Conservation (phyloP, 345 rosid genomes). For the Cochlearia excelsa region DNA sequence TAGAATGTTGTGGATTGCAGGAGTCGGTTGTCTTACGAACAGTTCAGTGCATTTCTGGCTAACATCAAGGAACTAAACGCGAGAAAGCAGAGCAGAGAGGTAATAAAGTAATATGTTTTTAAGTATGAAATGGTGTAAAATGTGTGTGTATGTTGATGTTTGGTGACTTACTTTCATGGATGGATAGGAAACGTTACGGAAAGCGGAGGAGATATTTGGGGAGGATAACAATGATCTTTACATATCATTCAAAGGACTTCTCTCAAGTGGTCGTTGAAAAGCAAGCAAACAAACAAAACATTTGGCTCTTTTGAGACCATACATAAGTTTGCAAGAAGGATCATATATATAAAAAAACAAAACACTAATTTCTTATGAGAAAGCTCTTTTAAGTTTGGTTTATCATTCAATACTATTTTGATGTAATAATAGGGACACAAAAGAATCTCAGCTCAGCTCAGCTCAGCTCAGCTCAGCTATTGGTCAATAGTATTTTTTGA, state of each 20-base stretch:
- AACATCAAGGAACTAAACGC: conserved; percentile 92
- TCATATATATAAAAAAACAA: no score
- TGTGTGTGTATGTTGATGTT: neutral
- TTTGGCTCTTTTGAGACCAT: neutral
- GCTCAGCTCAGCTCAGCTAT: no score
- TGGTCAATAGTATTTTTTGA: no score
- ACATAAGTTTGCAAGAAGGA: neutral
- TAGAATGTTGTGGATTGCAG: conserved; percentile 33
- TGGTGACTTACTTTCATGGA: neutral
- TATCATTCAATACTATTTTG: no score
- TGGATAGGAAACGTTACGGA: conserved; percentile 76
- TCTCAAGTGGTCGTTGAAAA: conserved; percentile 50
- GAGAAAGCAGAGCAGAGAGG: conserved; percentile 87
- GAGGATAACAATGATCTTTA: conserved; percentile 80
- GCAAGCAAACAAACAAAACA: neutral
- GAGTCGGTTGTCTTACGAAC: conserved; percentile 88
- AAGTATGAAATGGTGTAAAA: neutral
- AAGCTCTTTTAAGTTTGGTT: no score
- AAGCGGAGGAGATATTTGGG: conserved; percentile 91
- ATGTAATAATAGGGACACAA: no score
- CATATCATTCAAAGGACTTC: conserved; percentile 75
- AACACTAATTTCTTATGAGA: no score
- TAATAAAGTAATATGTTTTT: conserved; percentile 14
- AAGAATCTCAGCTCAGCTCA: no score
- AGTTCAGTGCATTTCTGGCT: conserved; percentile 90